Conservation (phyloP, 345 rosid genomes). For the Salix koriyanagi region DNA sequence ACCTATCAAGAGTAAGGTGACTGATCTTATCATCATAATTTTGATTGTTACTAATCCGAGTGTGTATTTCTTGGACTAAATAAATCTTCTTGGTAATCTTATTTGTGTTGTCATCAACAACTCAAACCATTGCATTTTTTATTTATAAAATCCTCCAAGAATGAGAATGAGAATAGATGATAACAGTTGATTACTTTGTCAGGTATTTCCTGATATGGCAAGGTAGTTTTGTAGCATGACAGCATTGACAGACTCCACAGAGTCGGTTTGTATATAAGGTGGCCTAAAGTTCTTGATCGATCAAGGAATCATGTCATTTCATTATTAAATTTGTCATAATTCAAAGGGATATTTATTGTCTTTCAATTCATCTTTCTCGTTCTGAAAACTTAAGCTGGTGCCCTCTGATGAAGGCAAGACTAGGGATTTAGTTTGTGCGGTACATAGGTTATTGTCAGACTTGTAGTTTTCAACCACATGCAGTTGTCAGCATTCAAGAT, state of each 20-base stretch:
- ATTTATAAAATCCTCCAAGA: no score
- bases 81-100: neutral
- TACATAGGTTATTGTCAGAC: neutral
- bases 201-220: no score
- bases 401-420: neutral
- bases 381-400: neutral
- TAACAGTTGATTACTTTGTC: neutral
- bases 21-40: conserved; percentile 19
- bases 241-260: neutral
- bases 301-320: neutral
- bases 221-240: no score
- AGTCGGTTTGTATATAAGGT: no score
- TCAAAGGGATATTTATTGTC: neutral
- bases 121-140: no score
- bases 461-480: neutral
- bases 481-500: neutral
- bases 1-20: conserved; percentile 94
- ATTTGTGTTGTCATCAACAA: neutral
- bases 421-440: neutral
- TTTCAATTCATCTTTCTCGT: neutral
- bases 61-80: neutral
- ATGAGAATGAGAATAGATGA: neutral
- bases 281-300: neutral
- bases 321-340: neutral
- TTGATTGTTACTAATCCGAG: neutral